These are phyloP conservation scores for Sambucus nigra DNA, from an alignment of 129 eudicot species.

Conservation along the genomic window DNA sequence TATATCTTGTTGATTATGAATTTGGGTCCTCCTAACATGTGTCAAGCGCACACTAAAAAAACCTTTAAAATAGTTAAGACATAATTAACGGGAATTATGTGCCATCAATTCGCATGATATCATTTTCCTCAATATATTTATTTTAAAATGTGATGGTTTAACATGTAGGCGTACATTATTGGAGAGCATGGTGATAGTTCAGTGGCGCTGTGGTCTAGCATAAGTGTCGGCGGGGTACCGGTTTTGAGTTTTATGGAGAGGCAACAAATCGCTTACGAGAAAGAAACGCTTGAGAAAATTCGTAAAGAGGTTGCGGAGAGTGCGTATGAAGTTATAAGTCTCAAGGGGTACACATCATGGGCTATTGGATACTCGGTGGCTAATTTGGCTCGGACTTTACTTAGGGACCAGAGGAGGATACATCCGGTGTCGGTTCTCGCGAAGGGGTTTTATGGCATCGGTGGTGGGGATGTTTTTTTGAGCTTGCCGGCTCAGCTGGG, in stretches of 20 bases:
- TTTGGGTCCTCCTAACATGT: too few relatives aligned
- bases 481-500: constrained; percentile 92
- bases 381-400: constrained; percentile 56
- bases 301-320: constrained; percentile 70
- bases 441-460: constrained; percentile 66
- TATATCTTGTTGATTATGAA: neutral
- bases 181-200: constrained; percentile 98
- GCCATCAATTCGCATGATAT: too few relatives aligned
- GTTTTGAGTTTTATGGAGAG: constrained; percentile 65
- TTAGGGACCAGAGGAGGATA: constrained; percentile 73
- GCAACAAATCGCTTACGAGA: constrained; percentile 61
- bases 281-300: constrained; percentile 55
- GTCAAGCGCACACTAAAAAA: too few relatives aligned
- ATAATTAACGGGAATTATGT: too few relatives aligned
- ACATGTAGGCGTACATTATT: constrained; percentile 74
- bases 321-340: constrained; percentile 77
- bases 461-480: constrained; percentile 58
- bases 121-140: too few relatives aligned
- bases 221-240: constrained; percentile 90
- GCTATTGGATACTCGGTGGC: constrained; percentile 95
- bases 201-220: constrained; percentile 96
- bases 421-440: constrained; percentile 91
- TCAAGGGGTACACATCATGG: constrained; percentile 98
- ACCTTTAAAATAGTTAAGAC: too few relatives aligned
- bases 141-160: too few relatives aligned